Conservation (phyloP, 352 stramenopile genomes). For the Phytophthora nicotianae region DNA sequence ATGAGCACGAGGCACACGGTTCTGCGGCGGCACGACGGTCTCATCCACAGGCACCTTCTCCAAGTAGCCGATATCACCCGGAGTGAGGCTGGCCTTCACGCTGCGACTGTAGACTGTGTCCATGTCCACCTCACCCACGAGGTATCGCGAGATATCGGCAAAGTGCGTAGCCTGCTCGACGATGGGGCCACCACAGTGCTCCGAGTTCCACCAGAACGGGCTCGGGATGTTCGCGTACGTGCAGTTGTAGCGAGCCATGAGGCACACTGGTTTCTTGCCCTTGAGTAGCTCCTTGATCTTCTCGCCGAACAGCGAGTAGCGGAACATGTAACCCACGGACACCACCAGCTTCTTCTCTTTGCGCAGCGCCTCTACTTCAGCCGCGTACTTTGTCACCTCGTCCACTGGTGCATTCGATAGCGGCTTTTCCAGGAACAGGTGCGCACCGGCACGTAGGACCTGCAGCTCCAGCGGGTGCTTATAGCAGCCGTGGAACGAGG, state of each 20-base stretch:
- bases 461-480: conserved; percentile 43
- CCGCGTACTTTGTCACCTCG: background rate
- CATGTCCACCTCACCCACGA: conserved; percentile 42
- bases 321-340: background rate
- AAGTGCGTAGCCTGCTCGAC: conserved; percentile 52
- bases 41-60: conserved; percentile 44
- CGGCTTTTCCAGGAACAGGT: conserved; percentile 46
- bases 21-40: conserved; percentile 21
- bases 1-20: conserved; percentile 41
- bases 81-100: conserved; percentile 48
- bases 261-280: conserved; percentile 38
- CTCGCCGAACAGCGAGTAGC: background rate
- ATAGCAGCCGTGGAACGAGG: conserved; percentile 47
- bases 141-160: conserved; percentile 39
- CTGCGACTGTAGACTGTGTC: conserved; percentile 46
- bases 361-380: background rate
- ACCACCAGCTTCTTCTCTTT: background rate
- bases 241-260: conserved; percentile 46
- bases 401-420: conserved; percentile 32
- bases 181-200: conserved; percentile 44
- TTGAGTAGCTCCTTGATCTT: conserved; percentile 10
- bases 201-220: conserved; percentile 49
- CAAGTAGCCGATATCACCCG: conserved; percentile 35
- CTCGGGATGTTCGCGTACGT: conserved; percentile 42
- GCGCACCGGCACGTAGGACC: conserved; percentile 33